Evolutionary conservation across 139 green algal genomes (phyloP).

Genomic region (Nannochloris sp.): DNA sequence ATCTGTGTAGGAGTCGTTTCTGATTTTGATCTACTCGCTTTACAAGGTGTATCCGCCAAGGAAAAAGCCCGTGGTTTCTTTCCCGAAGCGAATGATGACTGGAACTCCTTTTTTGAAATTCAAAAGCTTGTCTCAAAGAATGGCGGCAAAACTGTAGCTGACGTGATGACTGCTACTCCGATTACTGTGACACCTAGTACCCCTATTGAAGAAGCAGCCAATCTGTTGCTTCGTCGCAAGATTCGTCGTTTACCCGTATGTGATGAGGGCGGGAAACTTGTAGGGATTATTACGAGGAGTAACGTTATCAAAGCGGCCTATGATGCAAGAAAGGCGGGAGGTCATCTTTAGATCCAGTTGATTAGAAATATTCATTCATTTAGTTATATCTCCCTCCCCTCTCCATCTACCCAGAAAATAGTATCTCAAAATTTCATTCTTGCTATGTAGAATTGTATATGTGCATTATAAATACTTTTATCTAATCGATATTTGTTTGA

Average conservation of each 20-base stretch:
- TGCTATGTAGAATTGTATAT: no score
- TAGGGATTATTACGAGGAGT: conserved; percentile 51
- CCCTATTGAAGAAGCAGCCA: conserved; percentile 58
- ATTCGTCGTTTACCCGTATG: conserved; percentile 9
- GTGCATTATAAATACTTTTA: no score
- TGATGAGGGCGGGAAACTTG: conserved; percentile 29
- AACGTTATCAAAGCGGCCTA: conserved; percentile 63
- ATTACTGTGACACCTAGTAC: conserved; percentile 50
- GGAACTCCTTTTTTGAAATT: conserved; percentile 59
- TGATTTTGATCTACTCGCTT: conserved; percentile 73
- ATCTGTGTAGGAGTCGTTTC: conserved; percentile 65
- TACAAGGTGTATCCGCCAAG: conserved; percentile 51
- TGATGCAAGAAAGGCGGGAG: conserved; percentile 24
- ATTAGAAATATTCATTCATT: no score
- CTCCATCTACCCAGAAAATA: no score
- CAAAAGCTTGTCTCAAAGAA: conserved; percentile 60
- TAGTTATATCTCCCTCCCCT: no score
- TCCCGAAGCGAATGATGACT: conserved; percentile 37
- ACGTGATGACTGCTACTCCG: conserved; percentile 70
- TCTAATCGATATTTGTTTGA: no score
- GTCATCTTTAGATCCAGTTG: no score
- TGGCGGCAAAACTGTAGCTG: conserved; percentile 50
- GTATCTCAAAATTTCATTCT: no score
- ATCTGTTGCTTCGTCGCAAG: conserved; percentile 26
- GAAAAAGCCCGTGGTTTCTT: conserved; percentile 43